A percentile compares a stretch with the other conserved stretches of the same genome.
These are phyloP conservation scores for Orbilia brochopaga DNA, from an alignment of 2,329 filamentous ascomycete species.

Conservation along the genomic window DNA sequence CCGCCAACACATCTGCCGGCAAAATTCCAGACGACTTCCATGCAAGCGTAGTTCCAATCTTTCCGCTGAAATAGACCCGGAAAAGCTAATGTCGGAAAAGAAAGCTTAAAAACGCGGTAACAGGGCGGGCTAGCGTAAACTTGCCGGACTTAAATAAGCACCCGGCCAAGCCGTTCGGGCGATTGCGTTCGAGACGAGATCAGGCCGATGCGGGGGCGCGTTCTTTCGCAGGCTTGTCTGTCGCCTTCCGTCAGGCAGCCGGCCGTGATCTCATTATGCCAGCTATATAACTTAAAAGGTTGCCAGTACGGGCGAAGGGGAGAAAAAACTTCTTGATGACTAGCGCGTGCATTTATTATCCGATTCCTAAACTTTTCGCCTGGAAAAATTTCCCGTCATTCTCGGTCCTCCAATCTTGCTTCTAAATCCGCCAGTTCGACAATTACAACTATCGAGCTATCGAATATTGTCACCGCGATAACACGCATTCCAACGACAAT, in stretches of 20 bases:
- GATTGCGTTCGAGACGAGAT: no score
- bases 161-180: no score
- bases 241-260: constrained; percentile 9
- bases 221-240: background rate
- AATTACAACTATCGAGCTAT: background rate
- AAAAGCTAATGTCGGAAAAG: constrained; percentile 21
- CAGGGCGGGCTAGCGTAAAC: no score
- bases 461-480: no score
- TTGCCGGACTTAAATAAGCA: no score
- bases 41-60: constrained; percentile 19
- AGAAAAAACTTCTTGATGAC: constrained; percentile 20
- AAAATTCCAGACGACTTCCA: constrained; percentile 33
- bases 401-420: background rate
- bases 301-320: constrained; percentile 8
- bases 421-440: background rate
- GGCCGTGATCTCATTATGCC: background rate
- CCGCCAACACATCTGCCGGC: constrained; percentile 45
- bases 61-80: constrained; percentile 19
- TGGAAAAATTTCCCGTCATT: constrained; percentile 22
- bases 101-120: no score
- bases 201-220: constrained; percentile 32
- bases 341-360: constrained; percentile 13
- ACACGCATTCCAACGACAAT: constrained; percentile 2
- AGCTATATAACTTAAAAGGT: constrained; percentile 21
- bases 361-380: constrained; percentile 6